Percentiles rank a stretch among this genome's conserved stretches.
Conservation (phyloP, 2,329 filamentous ascomycete genomes). For the Rugonectria rugulosa region DNA sequence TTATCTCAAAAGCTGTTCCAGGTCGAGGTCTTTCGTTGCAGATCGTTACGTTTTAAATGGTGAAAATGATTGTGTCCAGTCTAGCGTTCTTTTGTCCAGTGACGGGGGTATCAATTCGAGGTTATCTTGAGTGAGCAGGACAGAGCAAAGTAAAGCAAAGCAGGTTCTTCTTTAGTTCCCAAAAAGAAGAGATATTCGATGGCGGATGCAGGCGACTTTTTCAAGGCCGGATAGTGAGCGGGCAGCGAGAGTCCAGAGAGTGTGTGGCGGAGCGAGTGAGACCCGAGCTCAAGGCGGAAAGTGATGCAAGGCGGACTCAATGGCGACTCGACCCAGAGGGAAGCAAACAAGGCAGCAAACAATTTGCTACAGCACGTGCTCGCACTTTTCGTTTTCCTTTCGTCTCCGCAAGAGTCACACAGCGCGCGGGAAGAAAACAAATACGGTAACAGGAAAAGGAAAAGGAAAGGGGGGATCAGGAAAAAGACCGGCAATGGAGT, state of each 20-base stretch:
- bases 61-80: not conserved
- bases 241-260: not conserved
- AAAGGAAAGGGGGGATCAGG: not conserved
- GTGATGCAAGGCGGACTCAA: constrained; percentile 14
- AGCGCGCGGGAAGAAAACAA: no score
- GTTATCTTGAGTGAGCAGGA: no score
- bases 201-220: constrained; percentile 2
- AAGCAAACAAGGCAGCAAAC: constrained; percentile 29
- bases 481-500: constrained; percentile 16
- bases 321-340: constrained; percentile 12
- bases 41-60: not conserved
- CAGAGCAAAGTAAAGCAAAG: no score
- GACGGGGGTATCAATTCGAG: no score
- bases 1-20: not conserved
- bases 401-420: constrained; percentile 7
- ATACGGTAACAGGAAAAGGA: not conserved
- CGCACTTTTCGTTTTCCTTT: not conserved
- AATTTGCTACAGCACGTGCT: not conserved
- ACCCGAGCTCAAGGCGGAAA: not conserved
- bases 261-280: not conserved
- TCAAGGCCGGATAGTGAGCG: constrained; percentile 1
- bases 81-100: not conserved
- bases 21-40: constrained; percentile 2
- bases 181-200: not conserved
- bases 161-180: no score